Base-by-base conservation (phyloP, 148 eudicot species). In the Vaccinium vitisidaea region DNA sequence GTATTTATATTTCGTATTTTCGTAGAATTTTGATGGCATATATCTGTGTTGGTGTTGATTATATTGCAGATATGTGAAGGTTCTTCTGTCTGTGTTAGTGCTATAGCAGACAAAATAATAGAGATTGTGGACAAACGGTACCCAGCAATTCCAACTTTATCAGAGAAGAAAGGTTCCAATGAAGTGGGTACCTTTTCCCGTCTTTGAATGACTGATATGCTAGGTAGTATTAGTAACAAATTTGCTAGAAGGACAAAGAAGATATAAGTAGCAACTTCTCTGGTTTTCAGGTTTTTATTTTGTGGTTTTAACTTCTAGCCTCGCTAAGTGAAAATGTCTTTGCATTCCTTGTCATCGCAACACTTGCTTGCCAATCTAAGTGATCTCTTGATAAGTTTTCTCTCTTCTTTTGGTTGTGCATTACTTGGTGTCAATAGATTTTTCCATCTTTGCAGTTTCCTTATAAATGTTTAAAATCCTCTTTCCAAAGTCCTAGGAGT, bases 31-130 rank as follows among this genome's bases (percentile, higher is more conserved):
- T 69, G 13, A 25, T 4, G 3, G 36, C 27, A 13, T 27, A 53
- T 19, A 50, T 18, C 3, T 56, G 14, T 78, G 50, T 32, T 79
- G 19, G 43, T 61, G 59, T 55, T 79, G 65, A 70, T 25, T 25
- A 59, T 69, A 19, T 75, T 89, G 91, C 92, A 96, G 99, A 95
- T 94, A 86, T 89, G 89, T 86, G 98, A 95, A 89, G 98, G 99
- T 19, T 96, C 96, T 59, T 89, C 92, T 25, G 94, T 96, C 6
- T 96, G 95, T 87, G 98, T 98, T 49, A 91, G 96, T 89, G 94
- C 97, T n/a, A 89, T 96, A 25, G 98, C 99, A 13, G 93, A 93
- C 90, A 95, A 91, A 89, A 79, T 96, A 63, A 91, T 95, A 58
- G 96, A 92, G 86, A 96, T 90, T 83, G 92, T 92, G 86, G 96